Conservation (phyloP, 1,284 basidiomycete genomes). For the Malassezia slooffiae region DNA sequence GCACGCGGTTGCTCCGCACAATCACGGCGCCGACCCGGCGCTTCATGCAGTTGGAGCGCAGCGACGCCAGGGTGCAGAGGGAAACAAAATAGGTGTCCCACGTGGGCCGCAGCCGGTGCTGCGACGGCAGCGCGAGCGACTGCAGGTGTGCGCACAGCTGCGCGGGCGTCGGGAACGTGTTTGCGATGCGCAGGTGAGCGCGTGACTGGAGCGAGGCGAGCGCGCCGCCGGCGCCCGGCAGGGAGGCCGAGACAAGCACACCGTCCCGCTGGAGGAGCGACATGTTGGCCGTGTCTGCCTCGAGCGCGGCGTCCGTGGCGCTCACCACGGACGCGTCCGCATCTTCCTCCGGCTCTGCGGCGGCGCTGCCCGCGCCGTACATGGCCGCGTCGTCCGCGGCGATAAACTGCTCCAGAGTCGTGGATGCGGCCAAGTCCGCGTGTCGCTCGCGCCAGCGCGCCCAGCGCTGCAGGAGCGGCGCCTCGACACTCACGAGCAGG, state of each 20-base stretch:
- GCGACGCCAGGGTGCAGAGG: constrained; percentile 40
- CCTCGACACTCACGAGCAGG: constrained; percentile 73
- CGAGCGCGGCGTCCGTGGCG: too few relatives aligned
- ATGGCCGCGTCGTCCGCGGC: constrained; percentile 27
- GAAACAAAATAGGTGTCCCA: constrained; percentile 46
- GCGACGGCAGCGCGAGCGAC: constrained; percentile 60
- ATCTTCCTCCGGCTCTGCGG: too few relatives aligned
- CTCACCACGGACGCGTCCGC: not conserved
- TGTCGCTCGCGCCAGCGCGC: constrained; percentile 12
- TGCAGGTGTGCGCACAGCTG: constrained; percentile 60
- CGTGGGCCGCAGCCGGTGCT: constrained; percentile 60
- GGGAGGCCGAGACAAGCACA: constrained; percentile 11
- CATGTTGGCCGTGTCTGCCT: constrained; percentile 9
- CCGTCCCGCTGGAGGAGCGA: constrained; percentile 3
- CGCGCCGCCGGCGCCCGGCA: constrained; percentile 4
- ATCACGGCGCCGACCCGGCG: constrained; percentile 85
- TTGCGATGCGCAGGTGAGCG: constrained; percentile 60
- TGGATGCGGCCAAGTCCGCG: constrained; percentile 2
- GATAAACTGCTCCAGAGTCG: constrained; percentile 35
- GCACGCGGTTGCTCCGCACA: constrained; percentile 67
- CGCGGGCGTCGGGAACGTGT: constrained; percentile 56
- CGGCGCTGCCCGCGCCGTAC: constrained; percentile 14
- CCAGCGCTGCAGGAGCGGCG: constrained; percentile 56
- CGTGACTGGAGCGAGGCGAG: constrained; percentile 18
- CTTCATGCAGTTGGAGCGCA: constrained; percentile 62